Evolutionary conservation across 2,329 filamentous ascomycete species (phyloP).

Genomic region (Plenodomus tracheiphilus): DNA sequence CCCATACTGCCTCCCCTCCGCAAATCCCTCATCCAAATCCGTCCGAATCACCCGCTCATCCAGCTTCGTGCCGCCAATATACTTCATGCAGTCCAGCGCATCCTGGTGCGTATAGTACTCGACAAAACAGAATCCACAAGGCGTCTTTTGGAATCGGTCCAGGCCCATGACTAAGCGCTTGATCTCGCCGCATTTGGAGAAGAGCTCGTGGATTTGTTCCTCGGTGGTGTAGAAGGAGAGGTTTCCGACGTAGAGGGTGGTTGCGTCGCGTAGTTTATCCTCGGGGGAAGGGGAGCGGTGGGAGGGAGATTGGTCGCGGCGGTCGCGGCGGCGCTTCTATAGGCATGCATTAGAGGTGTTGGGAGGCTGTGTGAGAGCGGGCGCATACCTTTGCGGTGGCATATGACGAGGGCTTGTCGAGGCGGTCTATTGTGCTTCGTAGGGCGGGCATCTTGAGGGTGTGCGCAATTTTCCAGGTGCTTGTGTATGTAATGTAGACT

Average conservation of each 20-base stretch:
- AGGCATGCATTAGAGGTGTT: constrained; percentile 3
- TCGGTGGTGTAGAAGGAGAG: constrained; percentile 99
- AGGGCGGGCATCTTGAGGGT: constrained; percentile 28
- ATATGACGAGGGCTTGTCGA: constrained; percentile 95
- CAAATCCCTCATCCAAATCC: constrained; percentile 92
- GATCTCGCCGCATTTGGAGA: constrained; percentile 93
- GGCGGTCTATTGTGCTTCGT: constrained; percentile 83
- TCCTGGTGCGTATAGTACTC: constrained; percentile 99
- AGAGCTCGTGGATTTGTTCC: constrained; percentile 97
- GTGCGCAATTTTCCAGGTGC: not conserved
- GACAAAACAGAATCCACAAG: constrained; percentile 98
- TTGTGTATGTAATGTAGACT: not conserved
- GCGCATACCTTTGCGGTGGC: constrained; percentile 73
- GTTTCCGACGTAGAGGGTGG: constrained; percentile 97
- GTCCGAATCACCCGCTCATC: constrained; percentile 96
- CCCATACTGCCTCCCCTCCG: constrained; percentile 94
- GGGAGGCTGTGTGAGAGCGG: no score
- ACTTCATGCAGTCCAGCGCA: constrained; percentile 97
- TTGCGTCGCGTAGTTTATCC: constrained; percentile 82
- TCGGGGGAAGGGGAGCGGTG: constrained; percentile 63
- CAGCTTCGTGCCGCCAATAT: constrained; percentile 95
- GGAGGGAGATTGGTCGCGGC: constrained; percentile 57
- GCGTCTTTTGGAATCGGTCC: constrained; percentile 95
- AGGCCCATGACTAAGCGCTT: constrained; percentile 98
- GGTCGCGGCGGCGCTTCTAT: constrained; percentile 73